phyloP scores from a whole-genome alignment of 2,329 filamentous ascomycete species.

The Cordyceps sp. region DNA sequence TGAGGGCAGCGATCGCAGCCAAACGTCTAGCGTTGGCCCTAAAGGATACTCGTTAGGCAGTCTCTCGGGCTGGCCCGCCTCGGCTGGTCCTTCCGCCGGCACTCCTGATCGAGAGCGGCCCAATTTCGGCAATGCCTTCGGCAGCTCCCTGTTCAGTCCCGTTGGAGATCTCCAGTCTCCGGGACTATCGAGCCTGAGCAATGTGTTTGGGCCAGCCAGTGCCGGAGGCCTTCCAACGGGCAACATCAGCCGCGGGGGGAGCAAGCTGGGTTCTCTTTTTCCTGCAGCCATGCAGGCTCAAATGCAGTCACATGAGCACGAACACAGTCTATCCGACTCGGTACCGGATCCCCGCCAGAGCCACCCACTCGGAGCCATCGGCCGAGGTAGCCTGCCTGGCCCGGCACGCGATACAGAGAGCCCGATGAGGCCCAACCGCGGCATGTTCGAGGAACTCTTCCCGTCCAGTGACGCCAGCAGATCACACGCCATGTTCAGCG shows the following conservation, averaged over 20 bases:
- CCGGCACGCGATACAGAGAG: constrained; percentile 41
- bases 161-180: constrained; percentile 68
- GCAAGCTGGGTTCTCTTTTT: constrained; percentile 77
- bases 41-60: constrained; percentile 54
- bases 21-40: constrained; percentile 75
- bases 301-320: constrained; percentile 60
- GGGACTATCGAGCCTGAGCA: constrained; percentile 47
- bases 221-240: constrained; percentile 39
- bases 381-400: constrained; percentile 39
- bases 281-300: constrained; percentile 81
- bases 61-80: constrained; percentile 44
- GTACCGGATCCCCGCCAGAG: constrained; percentile 42
- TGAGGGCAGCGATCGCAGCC: constrained; percentile 74
- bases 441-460: constrained; percentile 39
- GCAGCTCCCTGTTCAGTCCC: constrained; percentile 64
- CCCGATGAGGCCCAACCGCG: constrained; percentile 36
- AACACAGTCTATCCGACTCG: constrained; percentile 38
- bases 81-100: constrained; percentile 38
- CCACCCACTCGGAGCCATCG: constrained; percentile 51
- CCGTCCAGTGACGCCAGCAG: constrained; percentile 17
- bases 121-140: constrained; percentile 44
- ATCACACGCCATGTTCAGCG: constrained; percentile 18
- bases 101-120: constrained; percentile 51
- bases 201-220: constrained; percentile 50
- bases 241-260: constrained; percentile 56